Evolutionary conservation across 805 yeast genomes (phyloP).

Genomic region (Candida gorgasii): DNA sequence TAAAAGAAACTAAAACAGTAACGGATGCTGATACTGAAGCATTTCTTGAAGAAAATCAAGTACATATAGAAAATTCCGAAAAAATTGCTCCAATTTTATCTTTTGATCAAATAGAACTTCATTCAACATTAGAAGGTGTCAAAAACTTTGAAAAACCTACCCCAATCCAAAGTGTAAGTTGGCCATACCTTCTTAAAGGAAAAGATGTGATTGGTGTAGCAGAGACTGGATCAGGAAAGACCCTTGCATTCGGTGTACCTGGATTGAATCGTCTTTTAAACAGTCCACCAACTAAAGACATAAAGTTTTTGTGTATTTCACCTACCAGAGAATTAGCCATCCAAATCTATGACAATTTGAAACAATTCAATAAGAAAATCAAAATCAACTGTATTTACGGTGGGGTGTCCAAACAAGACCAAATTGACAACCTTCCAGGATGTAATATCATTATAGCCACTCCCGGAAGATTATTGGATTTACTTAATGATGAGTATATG

Average conservation of each 20-base stretch:
- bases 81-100: slow-evolving; percentile 66
- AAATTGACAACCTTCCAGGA: slow-evolving; percentile 63
- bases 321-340: slow-evolving; percentile 98
- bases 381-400: slow-evolving; percentile 89
- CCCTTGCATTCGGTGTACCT: slow-evolving; percentile 97
- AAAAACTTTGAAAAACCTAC: slow-evolving; percentile 85
- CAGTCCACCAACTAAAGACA: slow-evolving; percentile 42
- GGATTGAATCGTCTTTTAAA: slow-evolving; percentile 72
- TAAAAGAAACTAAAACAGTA: slow-evolving; percentile 26
- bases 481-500: slow-evolving; percentile 84
- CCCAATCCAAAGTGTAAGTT: slow-evolving; percentile 90
- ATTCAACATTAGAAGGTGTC: slow-evolving; percentile 59
- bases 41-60: slow-evolving; percentile 58
- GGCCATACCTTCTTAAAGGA: slow-evolving; percentile 84
- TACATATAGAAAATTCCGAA: slow-evolving; percentile 65
- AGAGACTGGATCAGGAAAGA: slow-evolving; percentile 97
- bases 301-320: slow-evolving; percentile 81
- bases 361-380: slow-evolving; percentile 61
- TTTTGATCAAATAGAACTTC: slow-evolving; percentile 57
- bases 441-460: slow-evolving; percentile 91
- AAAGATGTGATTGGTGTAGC: slow-evolving; percentile 96
- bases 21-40: slow-evolving; percentile 54
- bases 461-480: slow-evolving; percentile 94
- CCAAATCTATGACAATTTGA: slow-evolving; percentile 85
- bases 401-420: slow-evolving; percentile 96